Evolutionary conservation across 345 rosid genomes (phyloP), one percentile per base, ranked within the genome.

Genomic region (Diplotaxis tenuifolia): DNA sequence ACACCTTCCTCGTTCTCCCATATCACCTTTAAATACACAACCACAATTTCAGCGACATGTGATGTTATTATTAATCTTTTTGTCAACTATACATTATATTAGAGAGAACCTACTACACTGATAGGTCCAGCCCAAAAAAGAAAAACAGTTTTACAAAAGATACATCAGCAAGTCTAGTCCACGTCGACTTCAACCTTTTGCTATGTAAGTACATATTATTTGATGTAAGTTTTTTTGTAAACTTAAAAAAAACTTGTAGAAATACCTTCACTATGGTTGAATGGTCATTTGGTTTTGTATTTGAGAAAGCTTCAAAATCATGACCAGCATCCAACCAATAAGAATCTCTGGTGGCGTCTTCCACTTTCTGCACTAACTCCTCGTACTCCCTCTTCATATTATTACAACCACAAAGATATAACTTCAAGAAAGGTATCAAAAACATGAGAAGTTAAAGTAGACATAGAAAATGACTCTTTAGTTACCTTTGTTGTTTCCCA

Each of bases 191-290:
- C 9, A 50, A 9, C 5, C 22, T 9, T 40, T 11, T 36, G 7
- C n/a, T 65, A 9, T 55, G 31, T 40, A 3, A 36, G 42, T 40
- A n/a, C 7, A 21, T 38, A 38, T 63, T 10, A 29, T 38, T 40
- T 5, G 42, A 53, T 20, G 25, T 6, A 9, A 10, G 22, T 19
- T 52, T 19, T 4, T 66, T 22, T 12, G 19, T 45, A 45, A 52
- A 5, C 40, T 34, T 31, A 11, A 15, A 6, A n/a, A n/a, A n/a
- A 6, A 20, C 25, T 19, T 62, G n/a, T 60, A 19, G n/a, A 69
- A 32, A 10, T 70, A 87, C 95, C 93, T 86, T 86, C 11, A 90
- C 59, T 19, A 88, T 86, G 0, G 87, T 62, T 14, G 89, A 82
- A 75, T 88, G 93, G 75, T 87, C 83, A 54, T 42, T 52, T 9